These are phyloP conservation scores for Aspergillus indologenus DNA, from an alignment of 495 filamentous ascomycete species.

Conservation along the genomic window DNA sequence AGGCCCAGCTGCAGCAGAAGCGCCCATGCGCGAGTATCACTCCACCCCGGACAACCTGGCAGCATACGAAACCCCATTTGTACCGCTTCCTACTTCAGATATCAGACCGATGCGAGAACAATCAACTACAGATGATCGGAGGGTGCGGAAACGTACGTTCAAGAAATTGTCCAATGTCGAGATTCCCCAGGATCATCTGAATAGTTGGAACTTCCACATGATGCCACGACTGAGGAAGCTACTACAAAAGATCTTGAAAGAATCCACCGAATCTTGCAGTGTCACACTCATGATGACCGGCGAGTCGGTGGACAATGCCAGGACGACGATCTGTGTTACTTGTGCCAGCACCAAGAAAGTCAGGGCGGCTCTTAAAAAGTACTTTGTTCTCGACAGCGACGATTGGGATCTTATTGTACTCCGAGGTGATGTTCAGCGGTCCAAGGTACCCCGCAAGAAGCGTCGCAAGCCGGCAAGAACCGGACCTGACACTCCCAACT, in stretches of 20 bases:
- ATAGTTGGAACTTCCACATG: conserved; percentile 68
- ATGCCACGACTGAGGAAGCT: conserved; percentile 70
- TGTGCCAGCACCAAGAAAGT: conserved; percentile 72
- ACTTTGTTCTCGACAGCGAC: conserved; percentile 63
- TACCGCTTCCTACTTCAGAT: conserved; percentile 22
- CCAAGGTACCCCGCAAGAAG: conserved; percentile 51
- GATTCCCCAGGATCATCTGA: conserved; percentile 59
- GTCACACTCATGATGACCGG: conserved; percentile 73
- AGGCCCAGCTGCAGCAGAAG: conserved; percentile 29
- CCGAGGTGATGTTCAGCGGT: conserved; percentile 66
- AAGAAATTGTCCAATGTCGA: conserved; percentile 45
- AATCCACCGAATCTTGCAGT: conserved; percentile 64
- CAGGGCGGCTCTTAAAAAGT: conserved; percentile 65
- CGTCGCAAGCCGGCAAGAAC: conserved; percentile 42
- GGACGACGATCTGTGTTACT: conserved; percentile 72
- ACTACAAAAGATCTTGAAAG: conserved; percentile 60
- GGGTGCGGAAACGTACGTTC: conserved; percentile 40
- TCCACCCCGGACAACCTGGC: conserved; percentile 17
- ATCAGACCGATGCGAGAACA: conserved; percentile 29
- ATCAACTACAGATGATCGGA: conserved; percentile 28
- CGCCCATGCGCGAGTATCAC: conserved; percentile 21
- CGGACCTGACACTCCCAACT: conserved; percentile 28
- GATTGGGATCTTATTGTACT: conserved; percentile 58
- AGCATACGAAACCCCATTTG: conserved; percentile 23
- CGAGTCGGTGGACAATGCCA: conserved; percentile 59